Percentiles rank a stretch among this genome's conserved stretches.
Conservation (phyloP, 352 stramenopile species). For the Globisporangium cylindrosporum region DNA sequence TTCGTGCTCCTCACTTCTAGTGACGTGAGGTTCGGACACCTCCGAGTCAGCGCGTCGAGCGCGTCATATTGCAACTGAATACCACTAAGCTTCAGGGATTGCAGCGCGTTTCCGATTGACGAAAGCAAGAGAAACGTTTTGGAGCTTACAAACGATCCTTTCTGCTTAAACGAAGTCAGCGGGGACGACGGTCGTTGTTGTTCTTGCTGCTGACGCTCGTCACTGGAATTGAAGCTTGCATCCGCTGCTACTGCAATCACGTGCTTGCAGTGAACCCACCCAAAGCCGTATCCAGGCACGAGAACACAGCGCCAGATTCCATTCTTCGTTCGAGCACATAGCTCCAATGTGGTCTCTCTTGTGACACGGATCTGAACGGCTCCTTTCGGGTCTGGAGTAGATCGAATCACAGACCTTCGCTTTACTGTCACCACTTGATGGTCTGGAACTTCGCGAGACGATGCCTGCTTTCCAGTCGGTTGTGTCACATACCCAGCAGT, state of each 20-base stretch:
- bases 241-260: not conserved
- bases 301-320: not conserved
- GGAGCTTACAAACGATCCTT: not conserved
- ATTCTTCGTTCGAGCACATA: not conserved
- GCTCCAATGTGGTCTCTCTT: not conserved
- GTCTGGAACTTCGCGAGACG: not conserved
- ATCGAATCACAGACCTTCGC: not conserved
- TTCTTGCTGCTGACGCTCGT: not conserved
- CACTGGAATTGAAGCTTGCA: not conserved
- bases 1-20: not conserved
- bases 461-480: not conserved
- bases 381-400: not conserved
- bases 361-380: not conserved
- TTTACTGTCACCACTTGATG: not conserved
- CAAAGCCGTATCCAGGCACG: not conserved
- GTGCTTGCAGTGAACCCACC: not conserved
- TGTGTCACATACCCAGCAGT: not conserved
- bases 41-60: not conserved
- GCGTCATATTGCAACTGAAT: not conserved
- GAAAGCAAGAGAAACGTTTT: not conserved
- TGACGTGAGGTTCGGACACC: not conserved
- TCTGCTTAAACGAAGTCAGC: not conserved
- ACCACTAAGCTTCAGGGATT: not conserved
- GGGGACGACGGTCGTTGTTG: not conserved
- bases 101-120: not conserved